These are phyloP conservation scores for Boletus rubroflammeus DNA, from an alignment of 768 basidiomycete species.

Conservation along the genomic window DNA sequence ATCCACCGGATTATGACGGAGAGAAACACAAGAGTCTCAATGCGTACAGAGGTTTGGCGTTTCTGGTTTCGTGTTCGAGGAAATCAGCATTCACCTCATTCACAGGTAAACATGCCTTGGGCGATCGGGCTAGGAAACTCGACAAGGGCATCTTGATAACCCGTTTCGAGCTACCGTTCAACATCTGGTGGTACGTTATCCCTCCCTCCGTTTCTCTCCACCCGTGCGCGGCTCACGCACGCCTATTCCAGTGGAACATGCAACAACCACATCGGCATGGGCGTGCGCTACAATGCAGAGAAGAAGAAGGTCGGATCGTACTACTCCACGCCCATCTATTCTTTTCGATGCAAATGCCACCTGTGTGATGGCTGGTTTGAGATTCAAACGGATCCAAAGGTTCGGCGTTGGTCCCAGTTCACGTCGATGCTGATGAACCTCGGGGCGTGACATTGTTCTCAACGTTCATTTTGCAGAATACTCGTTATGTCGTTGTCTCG, in stretches of 20 bases:
- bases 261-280: conserved; percentile 96
- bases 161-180: conserved; percentile 94
- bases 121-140: conserved; percentile 89
- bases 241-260: conserved; percentile 70
- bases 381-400: conserved; percentile 96
- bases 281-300: conserved; percentile 99
- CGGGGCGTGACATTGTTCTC: background rate
- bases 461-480: conserved; percentile 57
- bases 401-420: conserved; percentile 26
- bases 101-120: conserved; percentile 89
- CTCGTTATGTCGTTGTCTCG: conserved; percentile 86
- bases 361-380: conserved; percentile 97
- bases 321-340: conserved; percentile 91
- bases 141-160: conserved; percentile 95
- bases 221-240: background rate
- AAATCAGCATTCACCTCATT: background rate
- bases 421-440: background rate
- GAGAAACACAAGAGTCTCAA: conserved; percentile 71
- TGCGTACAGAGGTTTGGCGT: conserved; percentile 55
- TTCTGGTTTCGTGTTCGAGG: background rate
- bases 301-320: conserved; percentile 97
- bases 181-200: conserved; percentile 84
- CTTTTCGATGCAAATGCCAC: conserved; percentile 97
- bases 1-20: conserved; percentile 73
- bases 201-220: too few relatives aligned